Evolutionary conservation across 163 green algal genomes (phyloP).

Genomic region (Coccomyxa subellipsoidea): DNA sequence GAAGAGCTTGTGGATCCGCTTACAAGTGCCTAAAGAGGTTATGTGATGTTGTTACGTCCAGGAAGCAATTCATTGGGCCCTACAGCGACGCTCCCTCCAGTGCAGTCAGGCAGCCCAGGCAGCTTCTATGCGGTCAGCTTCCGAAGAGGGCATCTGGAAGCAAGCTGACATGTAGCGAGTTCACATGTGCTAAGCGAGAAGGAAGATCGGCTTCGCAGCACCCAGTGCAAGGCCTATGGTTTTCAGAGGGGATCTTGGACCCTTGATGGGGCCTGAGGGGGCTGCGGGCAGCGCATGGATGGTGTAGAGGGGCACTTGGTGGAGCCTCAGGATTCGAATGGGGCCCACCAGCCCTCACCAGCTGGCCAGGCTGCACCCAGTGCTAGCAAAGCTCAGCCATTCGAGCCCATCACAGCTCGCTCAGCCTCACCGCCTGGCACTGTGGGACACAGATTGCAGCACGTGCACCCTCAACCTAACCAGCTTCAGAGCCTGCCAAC

Average conservation of each 20-base stretch:
- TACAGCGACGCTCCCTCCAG: no score
- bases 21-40: no score
- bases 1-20: no score
- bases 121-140: no score
- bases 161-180: no score
- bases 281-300: not conserved
- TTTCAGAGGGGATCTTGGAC: not conserved
- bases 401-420: not conserved
- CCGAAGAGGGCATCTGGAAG: no score
- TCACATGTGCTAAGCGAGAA: no score
- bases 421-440: not conserved
- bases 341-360: not conserved
- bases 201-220: no score
- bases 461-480: not conserved
- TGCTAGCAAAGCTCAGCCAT: not conserved
- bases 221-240: not conserved
- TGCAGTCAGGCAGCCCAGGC: no score
- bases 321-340: not conserved
- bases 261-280: not conserved
- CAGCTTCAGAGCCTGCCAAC: not conserved
- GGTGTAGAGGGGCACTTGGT: not conserved
- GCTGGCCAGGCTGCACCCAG: not conserved
- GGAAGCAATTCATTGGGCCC: no score
- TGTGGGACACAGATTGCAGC: no score
- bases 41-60: no score